These are phyloP conservation scores for Phytophthora crassamura DNA, from an alignment of 352 stramenopile species.

Conservation along the genomic window DNA sequence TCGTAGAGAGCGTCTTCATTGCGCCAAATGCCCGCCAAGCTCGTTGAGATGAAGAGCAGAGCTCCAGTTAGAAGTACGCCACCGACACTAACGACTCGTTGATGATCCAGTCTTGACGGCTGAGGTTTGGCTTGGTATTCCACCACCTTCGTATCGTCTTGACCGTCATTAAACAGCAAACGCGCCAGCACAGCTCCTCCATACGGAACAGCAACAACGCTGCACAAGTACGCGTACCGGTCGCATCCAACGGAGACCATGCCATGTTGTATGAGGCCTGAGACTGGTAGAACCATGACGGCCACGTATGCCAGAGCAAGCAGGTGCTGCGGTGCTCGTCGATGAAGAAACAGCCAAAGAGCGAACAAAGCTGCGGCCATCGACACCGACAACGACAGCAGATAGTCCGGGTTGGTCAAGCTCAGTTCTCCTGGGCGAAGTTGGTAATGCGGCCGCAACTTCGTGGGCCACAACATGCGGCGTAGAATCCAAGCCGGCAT, in stretches of 20 bases:
- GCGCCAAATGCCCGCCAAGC: constrained; percentile 41
- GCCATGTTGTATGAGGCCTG: constrained; percentile 75
- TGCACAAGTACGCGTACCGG: constrained; percentile 75
- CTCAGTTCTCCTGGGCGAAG: constrained; percentile 47
- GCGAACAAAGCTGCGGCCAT: constrained; percentile 25
- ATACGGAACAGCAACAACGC: constrained; percentile 51
- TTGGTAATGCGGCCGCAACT: constrained; percentile 67
- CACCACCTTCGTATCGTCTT: neutral
- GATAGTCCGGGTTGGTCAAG: constrained; percentile 38
- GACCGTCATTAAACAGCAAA: constrained; percentile 14
- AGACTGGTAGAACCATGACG: constrained; percentile 61
- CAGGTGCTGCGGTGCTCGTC: constrained; percentile 33
- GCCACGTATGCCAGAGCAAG: constrained; percentile 47
- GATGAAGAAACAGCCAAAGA: constrained; percentile 25
- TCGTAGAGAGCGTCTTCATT: constrained; percentile 45
- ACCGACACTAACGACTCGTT: neutral
- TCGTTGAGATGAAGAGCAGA: constrained; percentile 34
- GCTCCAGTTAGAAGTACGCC: constrained; percentile 9
- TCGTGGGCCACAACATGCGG: constrained; percentile 51
- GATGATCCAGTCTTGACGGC: constrained; percentile 2
- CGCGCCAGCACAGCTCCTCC: constrained; percentile 27
- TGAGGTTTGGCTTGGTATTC: constrained; percentile 6
- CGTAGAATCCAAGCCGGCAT: constrained; percentile 45
- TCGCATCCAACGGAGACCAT: constrained; percentile 60
- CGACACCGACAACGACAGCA: constrained; percentile 35